Base-by-base conservation (phyloP, 2,329 filamentous ascomycete genomes). In the Coniochaeta sp. region DNA sequence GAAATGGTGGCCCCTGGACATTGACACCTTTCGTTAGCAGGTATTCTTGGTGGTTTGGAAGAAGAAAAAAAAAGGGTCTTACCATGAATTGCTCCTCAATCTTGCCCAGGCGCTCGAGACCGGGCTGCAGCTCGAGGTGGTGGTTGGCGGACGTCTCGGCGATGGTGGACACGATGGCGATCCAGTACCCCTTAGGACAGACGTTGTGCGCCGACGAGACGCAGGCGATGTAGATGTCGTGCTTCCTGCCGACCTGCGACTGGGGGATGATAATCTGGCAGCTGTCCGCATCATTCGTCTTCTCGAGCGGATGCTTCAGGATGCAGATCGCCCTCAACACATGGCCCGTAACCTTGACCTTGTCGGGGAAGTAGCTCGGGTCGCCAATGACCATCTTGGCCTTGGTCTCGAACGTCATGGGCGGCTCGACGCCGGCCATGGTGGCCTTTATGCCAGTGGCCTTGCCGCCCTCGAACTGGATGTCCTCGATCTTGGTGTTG, bases 51-150 rank as follows among this genome's bases (percentile, higher is more conserved):
- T 7, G 28, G 9, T n/a, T n/a, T 13, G 28, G 22, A 32, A 20
- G 18, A 10, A 8, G 30, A 14, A 26, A 30, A 49, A 20, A 4
- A 49, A 10, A 13, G 6, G 28, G 42, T 38, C 74, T 59, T 71
- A 83, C 89, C 87, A 96, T 91, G 74, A 97, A 99, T 70, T 91
- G 91, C 81, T 97, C 94, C 74, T 97, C 91, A 57, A 96, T 94
- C 68, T 83, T 82, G 61, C 94, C 94, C 27, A 99, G 85, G 59
- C 92, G 86, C 65, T 96, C 91, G 59, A 97, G 85, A 65, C 92
- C 94, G 27, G 91, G 85, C 72, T 94, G 84, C 40, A 99, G 85
- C 76, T 99, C 94, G 53, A 96, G 78, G 72, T 99, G 94, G 73
- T 96, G 91, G 80, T 99, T 97, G 58, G 89, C 85, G 55, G 85